Percentiles rank a stretch among this genome's conserved stretches.
These are phyloP conservation scores for Nemania serpens DNA, from an alignment of 2,329 filamentous ascomycete genomes.

Conservation along the genomic window DNA sequence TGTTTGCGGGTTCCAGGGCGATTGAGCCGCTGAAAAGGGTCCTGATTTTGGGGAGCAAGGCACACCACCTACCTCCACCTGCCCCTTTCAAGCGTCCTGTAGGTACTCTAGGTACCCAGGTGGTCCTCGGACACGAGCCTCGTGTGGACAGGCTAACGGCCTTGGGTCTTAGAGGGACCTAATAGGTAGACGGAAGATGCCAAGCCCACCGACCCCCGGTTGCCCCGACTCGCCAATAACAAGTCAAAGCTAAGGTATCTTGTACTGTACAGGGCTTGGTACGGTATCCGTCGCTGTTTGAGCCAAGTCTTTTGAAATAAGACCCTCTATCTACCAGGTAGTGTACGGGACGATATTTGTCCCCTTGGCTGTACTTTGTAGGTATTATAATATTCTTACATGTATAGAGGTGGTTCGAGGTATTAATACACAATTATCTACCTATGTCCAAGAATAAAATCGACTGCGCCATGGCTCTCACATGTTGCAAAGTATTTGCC, in stretches of 20 bases:
- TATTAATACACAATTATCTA: too few relatives aligned
- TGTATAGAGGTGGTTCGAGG: too few relatives aligned
- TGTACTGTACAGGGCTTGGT: not conserved
- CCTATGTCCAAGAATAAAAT: too few relatives aligned
- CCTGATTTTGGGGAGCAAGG: constrained; percentile 20
- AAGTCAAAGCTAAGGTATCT: not conserved
- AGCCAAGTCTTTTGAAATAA: too few relatives aligned
- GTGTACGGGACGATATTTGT: too few relatives aligned
- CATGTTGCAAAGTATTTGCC: too few relatives aligned
- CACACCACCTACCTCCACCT: constrained; percentile 4
- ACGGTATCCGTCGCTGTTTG: not conserved
- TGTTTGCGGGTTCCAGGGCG: constrained; percentile 18
- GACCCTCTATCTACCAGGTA: too few relatives aligned
- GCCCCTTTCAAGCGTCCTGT: constrained; percentile 12
- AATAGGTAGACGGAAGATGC: constrained; percentile 3
- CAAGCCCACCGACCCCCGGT: constrained; percentile 20
- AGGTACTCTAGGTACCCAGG: too few relatives aligned
- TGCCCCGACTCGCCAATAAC: constrained; percentile 12
- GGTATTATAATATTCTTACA: too few relatives aligned
- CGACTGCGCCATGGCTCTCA: too few relatives aligned
- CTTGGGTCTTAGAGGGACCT: not conserved
- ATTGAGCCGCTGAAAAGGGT: constrained; percentile 18
- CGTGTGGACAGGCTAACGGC: not conserved
- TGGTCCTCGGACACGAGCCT: not conserved
- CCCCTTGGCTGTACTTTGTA: too few relatives aligned